Evolutionary conservation across 176 grass and related monocot genomes (phyloP).

Genomic region (Sorghum bicolor): DNA sequence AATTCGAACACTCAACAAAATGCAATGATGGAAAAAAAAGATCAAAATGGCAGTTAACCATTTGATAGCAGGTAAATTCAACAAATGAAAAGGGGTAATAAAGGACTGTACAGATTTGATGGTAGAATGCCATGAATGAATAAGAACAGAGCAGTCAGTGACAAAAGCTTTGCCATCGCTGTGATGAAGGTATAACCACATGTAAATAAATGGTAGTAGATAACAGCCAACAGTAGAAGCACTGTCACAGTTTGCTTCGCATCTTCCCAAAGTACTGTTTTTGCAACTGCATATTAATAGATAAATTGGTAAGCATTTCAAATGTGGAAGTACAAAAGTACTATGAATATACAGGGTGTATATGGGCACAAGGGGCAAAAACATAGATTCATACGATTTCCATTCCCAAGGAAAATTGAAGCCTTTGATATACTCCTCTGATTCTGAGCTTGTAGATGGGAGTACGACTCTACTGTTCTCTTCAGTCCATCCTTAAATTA

Average conservation of each 20-base stretch:
- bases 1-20: neutral
- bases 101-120: conserved; percentile 56
- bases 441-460: conserved; percentile 70
- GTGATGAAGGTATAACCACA: conserved; percentile 89
- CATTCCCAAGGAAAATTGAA: conserved; percentile 84
- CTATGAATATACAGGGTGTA: neutral
- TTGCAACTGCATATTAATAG: conserved; percentile 70
- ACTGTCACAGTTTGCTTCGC: conserved; percentile 71
- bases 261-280: conserved; percentile 94
- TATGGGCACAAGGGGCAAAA: neutral
- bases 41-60: neutral
- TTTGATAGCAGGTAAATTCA: conserved; percentile 2
- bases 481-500: conserved; percentile 81
- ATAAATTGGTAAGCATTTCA: conserved; percentile 1
- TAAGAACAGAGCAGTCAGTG: conserved; percentile 68
- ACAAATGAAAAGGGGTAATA: neutral
- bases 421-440: conserved; percentile 76
- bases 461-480: conserved; percentile 78
- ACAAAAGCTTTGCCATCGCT: conserved; percentile 84
- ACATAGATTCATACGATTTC: conserved; percentile 52
- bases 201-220: conserved; percentile 94
- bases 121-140: conserved; percentile 91
- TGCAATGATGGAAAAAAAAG: conserved; percentile 11
- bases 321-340: neutral
- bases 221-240: conserved; percentile 58